Base-by-base conservation (phyloP, 1,139 yeast species). In the Kodamaea fungicola region DNA sequence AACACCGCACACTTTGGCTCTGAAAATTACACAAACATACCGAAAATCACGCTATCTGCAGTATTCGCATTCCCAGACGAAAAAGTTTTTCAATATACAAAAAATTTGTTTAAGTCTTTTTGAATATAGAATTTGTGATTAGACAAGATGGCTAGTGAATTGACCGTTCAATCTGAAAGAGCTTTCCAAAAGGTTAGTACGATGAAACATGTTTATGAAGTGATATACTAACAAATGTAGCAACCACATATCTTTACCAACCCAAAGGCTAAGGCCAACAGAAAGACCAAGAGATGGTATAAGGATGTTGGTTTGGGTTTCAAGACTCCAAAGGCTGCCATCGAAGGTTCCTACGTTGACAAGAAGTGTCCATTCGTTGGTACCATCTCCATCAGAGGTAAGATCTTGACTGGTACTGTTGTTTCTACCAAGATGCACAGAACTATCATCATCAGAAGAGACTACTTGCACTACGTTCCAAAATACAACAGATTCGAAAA, bases 381-480 rank as follows among this genome's bases (percentile, higher is more conserved):
- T 74, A 74, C 74, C 58, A 83, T 94, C 59, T 90, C 98, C 58
- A 94, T 94, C 84, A 90, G 99, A 82, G 99, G 99, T 78, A 90
- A 88, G 81, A 94, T 94, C 70, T 85, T 94, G 74, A 83, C 97
- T 61, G 94, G 94, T 80, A 86, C 95, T 68, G 99, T 94, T 76
- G 96, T 92, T 57, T 92, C 98, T 66, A 90, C 98, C 83, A 94
- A 94, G 83, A 94, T 92, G 98, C 98, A 92, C 95, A 94, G 99
- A 83, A 94, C 99, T 67, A 85, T 94, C 77, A 85, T 94, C 73
- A 85, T 94, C 80, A 90, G 98, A 85, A 92, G 99, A 81, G 98
- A 92, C 71, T 94, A 94, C 94, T 88, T 94, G 74, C 99, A 94
- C 81, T 94, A 88, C 79, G 85, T 92, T 74, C 96, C 97, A 75